Conservation (phyloP, 202 grass and related monocot species). For the Miscanthus sacchariflorus region DNA sequence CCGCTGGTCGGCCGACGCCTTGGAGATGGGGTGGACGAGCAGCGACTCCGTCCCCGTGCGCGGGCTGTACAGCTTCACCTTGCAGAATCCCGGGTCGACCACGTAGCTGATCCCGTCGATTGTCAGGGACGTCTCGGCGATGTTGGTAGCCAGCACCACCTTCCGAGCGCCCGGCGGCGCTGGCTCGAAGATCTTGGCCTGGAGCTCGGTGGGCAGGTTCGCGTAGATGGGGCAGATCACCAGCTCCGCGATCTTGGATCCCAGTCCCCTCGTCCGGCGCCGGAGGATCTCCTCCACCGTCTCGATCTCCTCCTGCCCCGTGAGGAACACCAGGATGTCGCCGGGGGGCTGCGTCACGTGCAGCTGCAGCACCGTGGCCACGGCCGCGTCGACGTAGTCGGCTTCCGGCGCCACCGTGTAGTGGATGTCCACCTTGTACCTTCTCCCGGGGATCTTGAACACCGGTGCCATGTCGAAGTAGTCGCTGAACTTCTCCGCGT, state of each 20-base stretch:
- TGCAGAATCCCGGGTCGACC: conserved; percentile 61
- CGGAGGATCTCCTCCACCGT: conserved; percentile 56
- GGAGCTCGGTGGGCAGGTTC: conserved; percentile 61
- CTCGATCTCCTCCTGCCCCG: conserved; percentile 77
- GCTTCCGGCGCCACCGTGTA: conserved; percentile 56
- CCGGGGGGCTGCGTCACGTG: conserved; percentile 50
- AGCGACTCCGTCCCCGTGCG: conserved; percentile 62
- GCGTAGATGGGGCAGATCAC: conserved; percentile 58
- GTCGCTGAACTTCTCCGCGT: conserved; percentile 57
- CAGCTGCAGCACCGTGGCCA: conserved; percentile 57
- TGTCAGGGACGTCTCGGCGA: conserved; percentile 74
- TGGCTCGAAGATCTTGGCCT: conserved; percentile 67
- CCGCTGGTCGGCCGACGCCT: conserved; percentile 56
- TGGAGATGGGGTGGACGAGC: conserved; percentile 51
- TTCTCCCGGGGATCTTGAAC: conserved; percentile 56
- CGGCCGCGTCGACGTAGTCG: conserved; percentile 55
- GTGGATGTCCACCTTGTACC: conserved; percentile 52
- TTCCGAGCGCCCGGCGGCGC: conserved; percentile 55
- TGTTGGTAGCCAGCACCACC: conserved; percentile 66
- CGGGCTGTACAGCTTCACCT: conserved; percentile 69
- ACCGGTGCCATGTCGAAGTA: conserved; percentile 60
- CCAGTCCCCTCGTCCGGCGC: conserved; percentile 41
- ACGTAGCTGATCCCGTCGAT: conserved; percentile 67
- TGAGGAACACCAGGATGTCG: conserved; percentile 69
- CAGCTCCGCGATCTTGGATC: conserved; percentile 53